Conservation (phyloP, 139 green algal genomes). For the Raphidocelis subcapitata region DNA sequence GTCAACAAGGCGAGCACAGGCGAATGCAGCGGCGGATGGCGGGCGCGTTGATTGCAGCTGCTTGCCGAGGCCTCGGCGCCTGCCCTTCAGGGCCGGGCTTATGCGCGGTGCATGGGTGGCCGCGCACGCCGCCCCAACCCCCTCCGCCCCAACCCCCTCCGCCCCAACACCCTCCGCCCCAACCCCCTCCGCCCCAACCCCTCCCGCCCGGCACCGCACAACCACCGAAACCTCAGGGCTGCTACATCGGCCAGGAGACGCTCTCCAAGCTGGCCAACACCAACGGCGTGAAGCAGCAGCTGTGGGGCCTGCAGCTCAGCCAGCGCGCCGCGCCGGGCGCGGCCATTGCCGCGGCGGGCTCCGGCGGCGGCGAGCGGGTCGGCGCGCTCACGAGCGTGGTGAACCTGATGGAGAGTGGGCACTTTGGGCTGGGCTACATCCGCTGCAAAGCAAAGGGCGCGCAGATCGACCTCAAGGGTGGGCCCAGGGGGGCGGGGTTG, state of each 20-base stretch:
- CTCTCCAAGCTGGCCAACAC: constrained; percentile 64
- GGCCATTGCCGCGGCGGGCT: constrained; percentile 25
- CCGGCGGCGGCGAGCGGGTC: neutral
- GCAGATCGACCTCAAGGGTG: constrained; percentile 43
- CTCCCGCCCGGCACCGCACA: too few species aligned
- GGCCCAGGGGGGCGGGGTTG: constrained; percentile 2
- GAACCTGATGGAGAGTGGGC: constrained; percentile 22
- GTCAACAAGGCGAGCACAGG: constrained; percentile 51
- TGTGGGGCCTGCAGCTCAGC: constrained; percentile 62
- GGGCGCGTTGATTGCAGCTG: too few species aligned
- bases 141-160: too few species aligned
- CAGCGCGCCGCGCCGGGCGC: constrained; percentile 32
- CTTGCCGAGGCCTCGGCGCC: too few species aligned
- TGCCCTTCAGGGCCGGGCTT: too few species aligned
- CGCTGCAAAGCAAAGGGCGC: constrained; percentile 37
- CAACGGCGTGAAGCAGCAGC: constrained; percentile 65
- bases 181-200: too few species aligned
- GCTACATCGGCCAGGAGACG: constrained; percentile 70
- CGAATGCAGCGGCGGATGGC: too few species aligned
- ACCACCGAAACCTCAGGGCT: constrained; percentile 16
- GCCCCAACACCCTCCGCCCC: too few species aligned
- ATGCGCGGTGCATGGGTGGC: too few species aligned
- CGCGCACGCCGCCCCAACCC: too few species aligned
- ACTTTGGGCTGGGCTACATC: constrained; percentile 64
- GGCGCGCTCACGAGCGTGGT: constrained; percentile 34